Evolutionary conservation across 2,329 filamentous ascomycete species (phyloP).

Genomic region (Microsporum ferrugineum): DNA sequence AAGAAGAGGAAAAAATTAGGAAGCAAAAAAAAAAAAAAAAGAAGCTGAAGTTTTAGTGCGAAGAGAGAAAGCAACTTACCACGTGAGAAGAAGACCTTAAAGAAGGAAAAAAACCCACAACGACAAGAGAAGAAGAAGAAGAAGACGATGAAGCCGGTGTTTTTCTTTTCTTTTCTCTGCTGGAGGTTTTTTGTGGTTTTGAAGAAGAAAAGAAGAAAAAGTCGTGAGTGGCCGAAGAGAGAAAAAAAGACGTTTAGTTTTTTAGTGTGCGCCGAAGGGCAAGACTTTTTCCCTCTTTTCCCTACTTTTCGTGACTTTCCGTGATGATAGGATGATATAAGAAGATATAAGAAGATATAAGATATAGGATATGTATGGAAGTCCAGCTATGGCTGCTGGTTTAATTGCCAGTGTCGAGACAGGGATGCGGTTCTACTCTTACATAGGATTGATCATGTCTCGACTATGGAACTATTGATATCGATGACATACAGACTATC

Average conservation of each 20-base stretch:
- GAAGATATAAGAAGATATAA: neutral
- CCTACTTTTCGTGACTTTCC: neutral
- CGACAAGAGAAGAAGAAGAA: conserved; percentile 6
- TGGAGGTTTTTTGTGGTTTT: too few relatives aligned
- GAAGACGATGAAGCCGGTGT: neutral
- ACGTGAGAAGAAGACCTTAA: conserved; percentile 1
- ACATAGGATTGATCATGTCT: too few relatives aligned
- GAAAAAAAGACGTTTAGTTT: neutral
- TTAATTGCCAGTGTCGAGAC: neutral
- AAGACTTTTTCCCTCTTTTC: neutral
- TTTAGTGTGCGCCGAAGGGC: neutral
- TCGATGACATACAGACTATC: too few relatives aligned
- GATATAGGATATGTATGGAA: conserved; percentile 11
- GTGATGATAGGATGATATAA: neutral
- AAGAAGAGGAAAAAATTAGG: neutral
- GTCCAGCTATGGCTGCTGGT: neutral
- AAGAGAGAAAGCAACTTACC: neutral
- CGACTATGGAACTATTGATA: too few relatives aligned
- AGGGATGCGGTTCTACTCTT: neutral
- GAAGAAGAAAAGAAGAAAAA: conserved; percentile 1
- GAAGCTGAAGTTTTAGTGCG: neutral
- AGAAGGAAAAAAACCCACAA: conserved; percentile 4
- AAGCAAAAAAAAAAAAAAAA: conserved; percentile 1
- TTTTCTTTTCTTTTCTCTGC: too few relatives aligned
- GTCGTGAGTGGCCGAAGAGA: neutral